A percentile compares a stretch with the other conserved stretches of the same genome.
Evolutionary conservation across 177 flowering plant species (phyloP).

Genomic region (Telopea speciosissima): DNA sequence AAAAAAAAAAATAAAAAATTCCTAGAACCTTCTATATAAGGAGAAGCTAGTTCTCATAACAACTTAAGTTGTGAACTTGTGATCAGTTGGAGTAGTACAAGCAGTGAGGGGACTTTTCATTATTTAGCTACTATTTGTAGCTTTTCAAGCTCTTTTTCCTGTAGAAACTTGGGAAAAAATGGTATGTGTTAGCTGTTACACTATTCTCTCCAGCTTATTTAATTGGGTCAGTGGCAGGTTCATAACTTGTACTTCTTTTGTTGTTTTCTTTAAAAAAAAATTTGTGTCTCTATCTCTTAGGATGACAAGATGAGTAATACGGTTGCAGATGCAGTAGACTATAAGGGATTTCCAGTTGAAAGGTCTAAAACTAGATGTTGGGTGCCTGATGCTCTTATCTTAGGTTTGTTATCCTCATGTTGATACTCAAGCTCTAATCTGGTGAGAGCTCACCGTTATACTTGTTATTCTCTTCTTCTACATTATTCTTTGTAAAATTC

Average conservation of each 20-base stretch:
- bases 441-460: too few relatives aligned
- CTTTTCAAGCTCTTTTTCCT: constrained; percentile 12
- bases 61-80: constrained; percentile 8
- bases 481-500: too few relatives aligned
- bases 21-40: constrained; percentile 34
- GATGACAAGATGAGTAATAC: constrained; percentile 46
- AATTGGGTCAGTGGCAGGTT: constrained; percentile 8
- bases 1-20: neutral
- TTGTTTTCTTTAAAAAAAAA: neutral
- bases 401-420: constrained; percentile 36
- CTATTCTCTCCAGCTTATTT: constrained; percentile 8
- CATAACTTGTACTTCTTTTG: neutral
- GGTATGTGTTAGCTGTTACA: constrained; percentile 12
- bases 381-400: constrained; percentile 68
- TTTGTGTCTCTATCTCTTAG: constrained; percentile 22
- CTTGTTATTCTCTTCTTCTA: too few relatives aligned
- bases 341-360: constrained; percentile 70
- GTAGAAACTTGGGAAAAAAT: constrained; percentile 9
- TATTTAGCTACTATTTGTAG: neutral
- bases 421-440: neutral
- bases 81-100: constrained; percentile 12
- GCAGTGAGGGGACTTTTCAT: neutral
- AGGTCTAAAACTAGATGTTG: constrained; percentile 79
- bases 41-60: constrained; percentile 13
- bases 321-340: constrained; percentile 61